These are phyloP conservation scores for Sequoia sempervirens DNA, from an alignment of 75 land plant genomes.

Conservation along the genomic window DNA sequence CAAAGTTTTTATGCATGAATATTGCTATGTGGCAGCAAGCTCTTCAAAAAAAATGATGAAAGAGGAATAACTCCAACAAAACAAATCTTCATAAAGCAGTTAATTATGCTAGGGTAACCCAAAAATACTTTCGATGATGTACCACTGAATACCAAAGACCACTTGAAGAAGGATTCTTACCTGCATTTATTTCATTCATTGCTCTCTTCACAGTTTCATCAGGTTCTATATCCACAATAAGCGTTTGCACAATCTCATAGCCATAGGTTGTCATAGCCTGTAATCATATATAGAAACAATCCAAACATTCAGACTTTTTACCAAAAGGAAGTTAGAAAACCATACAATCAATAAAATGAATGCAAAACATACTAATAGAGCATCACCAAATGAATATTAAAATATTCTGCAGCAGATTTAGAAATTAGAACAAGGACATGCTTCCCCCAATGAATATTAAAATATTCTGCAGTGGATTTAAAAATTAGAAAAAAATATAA, in stretches of 20 bases:
- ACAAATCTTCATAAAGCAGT: neutral
- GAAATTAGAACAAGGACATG: too few species aligned
- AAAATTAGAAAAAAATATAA: neutral
- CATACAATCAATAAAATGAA: neutral
- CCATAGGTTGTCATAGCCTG: slow-evolving; percentile 95
- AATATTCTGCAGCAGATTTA: neutral
- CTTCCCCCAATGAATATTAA: neutral
- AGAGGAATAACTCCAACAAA: neutral
- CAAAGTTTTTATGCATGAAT: neutral
- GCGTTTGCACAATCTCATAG: slow-evolving; percentile 91
- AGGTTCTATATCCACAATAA: slow-evolving; percentile 89
- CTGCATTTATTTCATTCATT: slow-evolving; percentile 98
- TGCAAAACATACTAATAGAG: neutral
- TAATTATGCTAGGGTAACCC: neutral
- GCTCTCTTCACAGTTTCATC: slow-evolving; percentile 85
- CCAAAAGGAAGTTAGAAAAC: neutral
- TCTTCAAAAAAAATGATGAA: neutral
- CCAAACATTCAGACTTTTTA: neutral
- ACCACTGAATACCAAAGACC: neutral
- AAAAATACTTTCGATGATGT: neutral
- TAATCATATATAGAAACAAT: slow-evolving; percentile 3
- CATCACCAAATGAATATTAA: neutral
- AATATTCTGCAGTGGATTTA: neutral
- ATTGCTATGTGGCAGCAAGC: neutral
- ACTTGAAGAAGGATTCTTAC: slow-evolving; percentile 22